Percentiles rank a stretch among this genome's conserved stretches.
Conservation (phyloP, 2,329 filamentous ascomycete genomes). For the Diplodia mutila region DNA sequence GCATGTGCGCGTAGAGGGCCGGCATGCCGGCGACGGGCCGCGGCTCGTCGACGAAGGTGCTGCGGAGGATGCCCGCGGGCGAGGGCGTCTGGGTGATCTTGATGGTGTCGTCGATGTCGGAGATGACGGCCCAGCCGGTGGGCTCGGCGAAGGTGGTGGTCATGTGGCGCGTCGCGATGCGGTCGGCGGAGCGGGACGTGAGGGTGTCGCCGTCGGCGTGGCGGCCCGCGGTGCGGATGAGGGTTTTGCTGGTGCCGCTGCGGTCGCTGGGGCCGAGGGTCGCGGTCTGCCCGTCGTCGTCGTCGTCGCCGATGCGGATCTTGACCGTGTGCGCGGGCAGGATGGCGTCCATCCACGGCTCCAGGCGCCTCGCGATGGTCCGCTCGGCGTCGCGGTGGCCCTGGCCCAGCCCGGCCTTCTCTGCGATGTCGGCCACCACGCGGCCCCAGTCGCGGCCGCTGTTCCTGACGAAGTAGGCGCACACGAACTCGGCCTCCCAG, state of each 20-base stretch:
- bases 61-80: slow-evolving; percentile 76
- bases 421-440: slow-evolving; percentile 70
- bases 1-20: slow-evolving; percentile 73
- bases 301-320: slow-evolving; percentile 56
- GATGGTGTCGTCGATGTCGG: slow-evolving; percentile 94
- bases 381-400: slow-evolving; percentile 52
- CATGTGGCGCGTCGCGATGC: slow-evolving; percentile 56
- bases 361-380: slow-evolving; percentile 69
- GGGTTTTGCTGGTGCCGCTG: slow-evolving; percentile 72
- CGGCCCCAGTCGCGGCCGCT: slow-evolving; percentile 69
- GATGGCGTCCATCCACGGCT: slow-evolving; percentile 78
- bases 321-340: slow-evolving; percentile 70
- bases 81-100: slow-evolving; percentile 85
- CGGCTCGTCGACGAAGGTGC: slow-evolving; percentile 80
- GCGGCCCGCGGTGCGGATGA: slow-evolving; percentile 56
- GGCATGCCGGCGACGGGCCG: slow-evolving; percentile 79
- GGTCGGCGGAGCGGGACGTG: slow-evolving; percentile 38
- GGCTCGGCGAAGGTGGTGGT: slow-evolving; percentile 74
- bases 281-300: slow-evolving; percentile 32
- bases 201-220: slow-evolving; percentile 41
- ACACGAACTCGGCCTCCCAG: slow-evolving; percentile 84
- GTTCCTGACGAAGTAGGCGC: slow-evolving; percentile 77
- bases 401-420: slow-evolving; percentile 65
- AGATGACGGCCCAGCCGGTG: slow-evolving; percentile 83
- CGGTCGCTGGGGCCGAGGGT: slow-evolving; percentile 69